Evolutionary conservation across 345 rosid species (phyloP).

Genomic region (Excoecaria agallocha): DNA sequence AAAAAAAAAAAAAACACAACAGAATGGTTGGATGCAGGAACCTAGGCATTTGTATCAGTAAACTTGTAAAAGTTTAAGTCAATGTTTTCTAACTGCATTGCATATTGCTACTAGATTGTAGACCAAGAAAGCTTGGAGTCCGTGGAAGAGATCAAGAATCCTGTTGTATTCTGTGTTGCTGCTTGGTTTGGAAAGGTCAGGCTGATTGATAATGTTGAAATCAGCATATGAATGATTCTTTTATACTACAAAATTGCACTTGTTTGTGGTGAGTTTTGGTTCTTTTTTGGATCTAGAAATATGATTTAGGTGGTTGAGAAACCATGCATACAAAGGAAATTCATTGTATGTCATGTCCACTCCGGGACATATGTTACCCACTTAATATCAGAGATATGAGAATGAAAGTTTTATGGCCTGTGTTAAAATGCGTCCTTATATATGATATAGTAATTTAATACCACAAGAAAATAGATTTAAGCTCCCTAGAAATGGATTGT

Average conservation of each 20-base stretch:
- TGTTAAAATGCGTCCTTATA: no score
- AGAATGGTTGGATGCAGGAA: background rate
- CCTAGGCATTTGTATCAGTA: background rate
- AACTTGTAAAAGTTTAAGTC: background rate
- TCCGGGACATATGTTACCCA: no score
- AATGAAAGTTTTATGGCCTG: no score
- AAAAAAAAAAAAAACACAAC: no score
- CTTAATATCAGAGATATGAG: no score
- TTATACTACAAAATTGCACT: background rate
- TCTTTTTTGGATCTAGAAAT: background rate
- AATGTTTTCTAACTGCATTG: slow-evolving; percentile 7
- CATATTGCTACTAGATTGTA: slow-evolving; percentile 43
- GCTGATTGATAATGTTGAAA: slow-evolving; percentile 81
- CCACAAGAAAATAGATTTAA: no score
- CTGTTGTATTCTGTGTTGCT: slow-evolving; percentile 68
- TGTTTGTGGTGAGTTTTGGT: background rate
- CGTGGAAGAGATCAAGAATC: slow-evolving; percentile 51
- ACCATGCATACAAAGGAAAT: no score
- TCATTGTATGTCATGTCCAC: no score
- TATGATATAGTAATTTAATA: no score
- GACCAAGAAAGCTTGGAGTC: slow-evolving; percentile 64
- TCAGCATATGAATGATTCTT: slow-evolving; percentile 27
- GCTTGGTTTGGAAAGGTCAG: slow-evolving; percentile 84
- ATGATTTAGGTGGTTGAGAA: no score
- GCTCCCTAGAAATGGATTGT: no score